Evolutionary conservation across 139 green algal genomes (phyloP).

Genomic region (Chlamydomonas sp.): DNA sequence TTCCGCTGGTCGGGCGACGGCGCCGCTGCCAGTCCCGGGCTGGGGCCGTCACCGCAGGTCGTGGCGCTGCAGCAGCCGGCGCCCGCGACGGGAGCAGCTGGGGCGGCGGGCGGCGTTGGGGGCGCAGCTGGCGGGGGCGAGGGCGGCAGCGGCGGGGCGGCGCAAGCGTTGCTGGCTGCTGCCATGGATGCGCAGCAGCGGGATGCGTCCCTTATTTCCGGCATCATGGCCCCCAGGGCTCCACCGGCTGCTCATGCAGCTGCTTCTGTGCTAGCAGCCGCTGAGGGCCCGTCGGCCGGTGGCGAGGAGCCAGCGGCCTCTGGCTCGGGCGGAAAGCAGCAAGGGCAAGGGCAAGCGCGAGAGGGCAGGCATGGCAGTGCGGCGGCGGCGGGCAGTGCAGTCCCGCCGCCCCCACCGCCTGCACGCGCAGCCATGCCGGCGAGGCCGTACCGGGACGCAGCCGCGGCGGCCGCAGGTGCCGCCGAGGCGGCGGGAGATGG

Average conservation of each 20-base stretch:
- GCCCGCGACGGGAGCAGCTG: too few species aligned
- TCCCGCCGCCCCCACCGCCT: too few species aligned
- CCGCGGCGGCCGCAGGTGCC: too few species aligned
- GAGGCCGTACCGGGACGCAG: too few species aligned
- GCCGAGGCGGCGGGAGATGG: too few species aligned
- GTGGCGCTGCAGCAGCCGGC: too few species aligned
- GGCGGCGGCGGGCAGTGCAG: too few species aligned
- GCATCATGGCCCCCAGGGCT: too few species aligned
- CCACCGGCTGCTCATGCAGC: background rate
- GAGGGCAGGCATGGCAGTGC: background rate
- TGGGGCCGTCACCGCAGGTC: too few species aligned
- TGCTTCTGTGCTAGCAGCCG: background rate
- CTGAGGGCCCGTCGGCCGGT: background rate
- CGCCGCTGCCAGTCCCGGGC: too few species aligned
- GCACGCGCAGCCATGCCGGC: too few species aligned
- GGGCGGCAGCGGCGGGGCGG: background rate
- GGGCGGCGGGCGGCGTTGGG: background rate
- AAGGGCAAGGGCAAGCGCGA: background rate
- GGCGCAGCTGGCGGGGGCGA: background rate
- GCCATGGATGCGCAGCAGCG: slow-evolving; percentile 24
- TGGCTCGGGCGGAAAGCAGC: background rate
- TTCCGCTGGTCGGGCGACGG: too few species aligned
- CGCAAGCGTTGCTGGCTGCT: slow-evolving; percentile 11
- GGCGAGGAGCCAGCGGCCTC: background rate
- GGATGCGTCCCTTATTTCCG: background rate